A percentile compares a stretch with the other conserved stretches of the same genome.
Evolutionary conservation across 371 early-diverging fungal species (phyloP).

Genomic region (Mortierella sp.): DNA sequence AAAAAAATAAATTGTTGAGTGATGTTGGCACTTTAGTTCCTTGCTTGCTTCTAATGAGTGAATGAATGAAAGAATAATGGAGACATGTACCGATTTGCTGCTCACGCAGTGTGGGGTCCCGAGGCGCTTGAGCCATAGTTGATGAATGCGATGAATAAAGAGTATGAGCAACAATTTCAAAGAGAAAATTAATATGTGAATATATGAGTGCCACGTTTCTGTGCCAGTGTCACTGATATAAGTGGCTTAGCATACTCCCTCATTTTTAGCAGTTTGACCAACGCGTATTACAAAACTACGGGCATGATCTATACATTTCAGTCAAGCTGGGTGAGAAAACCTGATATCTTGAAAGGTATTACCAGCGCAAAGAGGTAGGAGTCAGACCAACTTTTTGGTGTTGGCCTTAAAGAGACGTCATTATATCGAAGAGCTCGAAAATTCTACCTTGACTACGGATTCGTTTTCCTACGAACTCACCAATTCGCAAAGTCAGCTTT

Average conservation of each 20-base stretch:
- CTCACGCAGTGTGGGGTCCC: conserved; percentile 51
- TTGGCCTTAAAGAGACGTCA: too few species aligned
- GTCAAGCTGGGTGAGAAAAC: too few species aligned
- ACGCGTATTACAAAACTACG: too few species aligned
- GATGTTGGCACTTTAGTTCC: not conserved
- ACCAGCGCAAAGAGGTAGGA: too few species aligned
- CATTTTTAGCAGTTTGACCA: too few species aligned
- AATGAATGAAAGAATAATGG: not conserved
- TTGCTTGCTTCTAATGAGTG: not conserved
- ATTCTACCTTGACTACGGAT: conserved; percentile 14
- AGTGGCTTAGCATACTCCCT: too few species aligned
- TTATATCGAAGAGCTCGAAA: conserved; percentile 36
- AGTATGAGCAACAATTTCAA: not conserved
- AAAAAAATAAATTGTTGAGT: not conserved
- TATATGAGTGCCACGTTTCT: conserved; percentile 3
- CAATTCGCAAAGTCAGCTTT: conserved; percentile 40
- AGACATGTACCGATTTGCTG: conserved; percentile 49
- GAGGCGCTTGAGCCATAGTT: conserved; percentile 48
- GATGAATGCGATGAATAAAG: conserved; percentile 3
- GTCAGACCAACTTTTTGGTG: too few species aligned
- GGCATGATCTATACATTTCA: too few species aligned
- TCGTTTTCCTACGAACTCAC: conserved; percentile 34
- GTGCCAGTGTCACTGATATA: too few species aligned
- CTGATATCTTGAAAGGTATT: too few species aligned
- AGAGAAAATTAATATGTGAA: too few species aligned